Evolutionary conservation across 2,329 filamentous ascomycete genomes (phyloP), one percentile per base, ranked within the genome.

Genomic region (Aspergillus intermedius): DNA sequence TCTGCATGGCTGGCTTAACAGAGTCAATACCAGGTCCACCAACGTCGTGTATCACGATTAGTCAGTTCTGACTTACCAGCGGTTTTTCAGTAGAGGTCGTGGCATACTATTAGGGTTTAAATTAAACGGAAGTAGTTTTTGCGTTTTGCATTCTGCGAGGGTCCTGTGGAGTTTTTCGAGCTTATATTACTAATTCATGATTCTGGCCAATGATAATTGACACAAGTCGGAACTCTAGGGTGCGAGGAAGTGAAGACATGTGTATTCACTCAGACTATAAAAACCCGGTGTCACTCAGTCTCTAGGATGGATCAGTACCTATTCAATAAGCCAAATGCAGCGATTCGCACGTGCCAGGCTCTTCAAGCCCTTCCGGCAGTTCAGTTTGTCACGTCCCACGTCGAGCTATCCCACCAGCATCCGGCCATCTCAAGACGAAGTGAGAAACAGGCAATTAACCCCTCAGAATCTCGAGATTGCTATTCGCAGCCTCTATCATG

Each of bases 381-480:
- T n/a, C 41, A 28, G 25, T 30, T 30, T 15, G 17, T 15, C n/a
- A 3, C 42, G 15, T 28, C 42, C 46, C 30, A 9, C 37, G 6
- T 47, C 41, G n/a, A 55, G 49, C 15, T 39, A 51, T 23, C 60
- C 70, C 4, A 60, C 66, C 19, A 60, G 62, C n/a, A 64, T 73
- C 43, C 48, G 53, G 2, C 72, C 74, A 35, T 75, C 75, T 12
- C n/a, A 54, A 1, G 40, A 52, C 3, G 78, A 81, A 52, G 49
- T 74, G 9, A 54, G 64, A 10, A 61, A 60, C n/a, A 59, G 61
- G 0, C 37, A 49, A 0, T 73, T 82, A 0, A 61, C 60, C 8
- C 65, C 73, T 8, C 67, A 70, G 19, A 83, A 81, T 49, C 67
- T 84, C 1, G 80, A 84, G 54, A 70, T 74, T 13, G 78, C 78